Base-by-base conservation (phyloP, 768 basidiomycete genomes). In the Kwoniella sp. region DNA sequence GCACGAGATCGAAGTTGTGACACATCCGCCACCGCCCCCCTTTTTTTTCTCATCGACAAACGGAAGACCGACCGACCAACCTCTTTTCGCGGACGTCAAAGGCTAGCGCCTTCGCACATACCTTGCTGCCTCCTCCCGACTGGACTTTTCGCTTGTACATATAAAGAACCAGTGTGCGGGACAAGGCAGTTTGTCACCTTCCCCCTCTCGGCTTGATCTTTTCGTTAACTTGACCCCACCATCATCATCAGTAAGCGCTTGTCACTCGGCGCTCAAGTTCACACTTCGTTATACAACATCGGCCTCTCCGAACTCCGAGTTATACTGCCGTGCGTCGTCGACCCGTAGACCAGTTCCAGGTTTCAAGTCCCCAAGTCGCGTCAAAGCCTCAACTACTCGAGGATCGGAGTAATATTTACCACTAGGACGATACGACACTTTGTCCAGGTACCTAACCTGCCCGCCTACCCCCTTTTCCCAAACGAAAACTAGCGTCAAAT, bases 401-500 rank as follows among this genome's bases (percentile, higher is more conserved):
- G n/a, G 40, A 44, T 44, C 40, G 10, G 40, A 44, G 17, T 44
- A 44, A 19, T 44, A 3, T 44, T 15, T 19, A 44, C 4, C 40
- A 44, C 17, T 19, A 19, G 7, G 13, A 6, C 33, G 33, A 33
- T 33, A 33, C 33, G 33, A 33, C 7, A 33, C 13, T 13, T 13
- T 6, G 33, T 33, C 33, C 33, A 33, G 33, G 33, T 33, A 6
- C 13, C n/a, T n/a, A n/a, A n/a, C n/a, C n/a, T n/a, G n/a, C n/a
- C n/a, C n/a, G n/a, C n/a, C n/a, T n/a, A n/a, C n/a, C n/a, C n/a
- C n/a, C n/a, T n/a, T n/a, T n/a, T n/a, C n/a, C n/a, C n/a, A n/a
- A n/a, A n/a, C n/a, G n/a, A n/a, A n/a, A n/a, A 44, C 40, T 44
- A 44, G 40, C 40, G 40, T 44, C 40, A 44, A 44, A 44, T 44